A percentile compares a stretch with the other conserved stretches of the same genome.
Evolutionary conservation across 306 rosid genomes (phyloP).

Genomic region (Malus sylvestris): DNA sequence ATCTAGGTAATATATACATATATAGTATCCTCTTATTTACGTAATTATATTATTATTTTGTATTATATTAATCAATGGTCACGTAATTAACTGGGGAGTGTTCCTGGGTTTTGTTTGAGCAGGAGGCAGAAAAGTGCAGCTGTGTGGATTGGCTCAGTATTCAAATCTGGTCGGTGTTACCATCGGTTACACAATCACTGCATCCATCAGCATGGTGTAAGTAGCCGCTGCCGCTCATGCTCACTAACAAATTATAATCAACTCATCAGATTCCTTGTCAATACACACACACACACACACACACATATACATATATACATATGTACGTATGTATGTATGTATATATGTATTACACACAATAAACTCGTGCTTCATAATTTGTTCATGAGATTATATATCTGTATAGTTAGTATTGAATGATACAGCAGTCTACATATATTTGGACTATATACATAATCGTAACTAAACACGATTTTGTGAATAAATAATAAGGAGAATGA

Average conservation of each 20-base stretch:
- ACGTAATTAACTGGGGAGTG: not conserved
- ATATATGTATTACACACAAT: too few species aligned
- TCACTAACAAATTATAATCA: not conserved
- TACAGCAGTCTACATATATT: not conserved
- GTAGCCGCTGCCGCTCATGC: conserved; percentile 5
- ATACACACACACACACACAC: too few species aligned
- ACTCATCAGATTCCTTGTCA: not conserved
- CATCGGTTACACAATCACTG: conserved; percentile 92
- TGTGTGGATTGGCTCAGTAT: conserved; percentile 92
- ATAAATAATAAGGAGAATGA: too few species aligned
- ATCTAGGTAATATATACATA: conserved; percentile 42
- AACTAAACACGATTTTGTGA: too few species aligned
- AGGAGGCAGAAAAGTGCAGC: conserved; percentile 79
- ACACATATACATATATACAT: too few species aligned
- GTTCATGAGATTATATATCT: not conserved
- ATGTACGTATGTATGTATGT: too few species aligned
- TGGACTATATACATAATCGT: too few species aligned
- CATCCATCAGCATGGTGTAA: conserved; percentile 95
- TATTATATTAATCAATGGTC: not conserved
- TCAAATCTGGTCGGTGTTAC: conserved; percentile 72
- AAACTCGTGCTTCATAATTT: not conserved
- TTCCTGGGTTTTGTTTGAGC: not conserved
- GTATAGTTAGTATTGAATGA: not conserved
- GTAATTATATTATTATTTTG: too few species aligned
- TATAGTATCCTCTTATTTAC: too few species aligned